Conservation (phyloP, 768 basidiomycete genomes). For the Leccinellum luteum region DNA sequence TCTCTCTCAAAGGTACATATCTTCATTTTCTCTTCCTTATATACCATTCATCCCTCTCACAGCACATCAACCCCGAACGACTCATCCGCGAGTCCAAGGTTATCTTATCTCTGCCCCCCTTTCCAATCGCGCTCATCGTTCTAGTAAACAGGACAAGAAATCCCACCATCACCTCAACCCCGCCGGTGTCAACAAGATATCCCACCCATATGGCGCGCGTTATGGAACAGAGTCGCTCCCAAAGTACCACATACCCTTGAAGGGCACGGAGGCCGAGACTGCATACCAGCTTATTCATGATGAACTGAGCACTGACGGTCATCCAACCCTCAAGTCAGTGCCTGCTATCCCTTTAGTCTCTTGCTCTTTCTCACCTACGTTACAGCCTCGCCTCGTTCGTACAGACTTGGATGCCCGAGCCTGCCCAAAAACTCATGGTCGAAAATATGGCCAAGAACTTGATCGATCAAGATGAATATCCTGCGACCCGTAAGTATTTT, state of each 20-base stretch:
- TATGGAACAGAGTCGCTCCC: conserved; percentile 69
- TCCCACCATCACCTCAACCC: conserved; percentile 34
- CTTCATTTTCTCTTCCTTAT: not conserved
- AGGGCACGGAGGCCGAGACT: conserved; percentile 53
- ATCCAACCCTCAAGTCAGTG: conserved; percentile 49
- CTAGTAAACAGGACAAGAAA: conserved; percentile 46
- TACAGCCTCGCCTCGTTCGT: conserved; percentile 60
- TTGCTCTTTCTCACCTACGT: conserved; percentile 1
- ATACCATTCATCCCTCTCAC: not conserved
- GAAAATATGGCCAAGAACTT: conserved; percentile 69
- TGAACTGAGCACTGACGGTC: conserved; percentile 54
- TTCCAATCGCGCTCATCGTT: not conserved
- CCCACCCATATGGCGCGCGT: conserved; percentile 56
- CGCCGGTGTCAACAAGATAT: conserved; percentile 30
- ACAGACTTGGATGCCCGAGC: conserved; percentile 59
- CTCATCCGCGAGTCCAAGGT: conserved; percentile 61
- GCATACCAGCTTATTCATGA: conserved; percentile 64
- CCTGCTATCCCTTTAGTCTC: not conserved
- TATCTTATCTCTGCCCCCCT: conserved; percentile 5
- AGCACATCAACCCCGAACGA: conserved; percentile 69
- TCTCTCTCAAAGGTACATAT: conserved; percentile 51
- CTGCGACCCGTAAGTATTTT: conserved; percentile 43
- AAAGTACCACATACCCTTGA: conserved; percentile 62
- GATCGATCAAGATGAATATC: conserved; percentile 71
- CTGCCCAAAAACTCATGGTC: conserved; percentile 52